phyloP scores from a whole-genome alignment of 345 rosid genomes.

The Citrus hindsii region DNA sequence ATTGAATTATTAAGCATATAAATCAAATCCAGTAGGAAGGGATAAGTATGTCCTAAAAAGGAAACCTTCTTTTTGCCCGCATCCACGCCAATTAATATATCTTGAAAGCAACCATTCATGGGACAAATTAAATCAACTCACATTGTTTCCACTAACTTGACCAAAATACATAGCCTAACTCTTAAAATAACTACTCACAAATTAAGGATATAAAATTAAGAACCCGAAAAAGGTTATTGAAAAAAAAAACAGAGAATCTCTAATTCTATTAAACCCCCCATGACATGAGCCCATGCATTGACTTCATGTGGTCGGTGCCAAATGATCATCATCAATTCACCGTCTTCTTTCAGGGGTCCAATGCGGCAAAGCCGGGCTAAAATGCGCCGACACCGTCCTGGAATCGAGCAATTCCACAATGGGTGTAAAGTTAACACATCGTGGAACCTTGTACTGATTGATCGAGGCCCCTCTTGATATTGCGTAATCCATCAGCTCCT shows the following conservation, averaged over 20 bases:
- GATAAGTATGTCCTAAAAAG: not conserved
- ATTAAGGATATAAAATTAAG: not conserved
- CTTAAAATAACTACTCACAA: constrained; percentile 14
- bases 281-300: constrained; percentile 7
- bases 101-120: constrained; percentile 31
- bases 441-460: constrained; percentile 92
- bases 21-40: not conserved
- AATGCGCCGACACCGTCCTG: constrained; percentile 63
- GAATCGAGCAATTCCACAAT: constrained; percentile 87
- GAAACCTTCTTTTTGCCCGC: not conserved
- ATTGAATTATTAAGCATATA: not conserved
- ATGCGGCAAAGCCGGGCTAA: constrained; percentile 68
- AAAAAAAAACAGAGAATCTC: constrained; percentile 14
- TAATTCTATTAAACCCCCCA: not conserved
- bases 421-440: constrained; percentile 89
- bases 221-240: not conserved
- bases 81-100: not conserved
- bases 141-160: constrained; percentile 22
- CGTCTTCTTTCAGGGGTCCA: constrained; percentile 77
- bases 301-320: constrained; percentile 28
- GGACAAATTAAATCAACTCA: constrained; percentile 12
- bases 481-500: constrained; percentile 94
- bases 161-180: constrained; percentile 26
- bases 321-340: constrained; percentile 7
- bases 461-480: constrained; percentile 95